Evolutionary conservation across 2,329 filamentous ascomycete species (phyloP), one percentile per base, ranked within the genome.

Genomic region (Allantophomopsis lycopodina): DNA sequence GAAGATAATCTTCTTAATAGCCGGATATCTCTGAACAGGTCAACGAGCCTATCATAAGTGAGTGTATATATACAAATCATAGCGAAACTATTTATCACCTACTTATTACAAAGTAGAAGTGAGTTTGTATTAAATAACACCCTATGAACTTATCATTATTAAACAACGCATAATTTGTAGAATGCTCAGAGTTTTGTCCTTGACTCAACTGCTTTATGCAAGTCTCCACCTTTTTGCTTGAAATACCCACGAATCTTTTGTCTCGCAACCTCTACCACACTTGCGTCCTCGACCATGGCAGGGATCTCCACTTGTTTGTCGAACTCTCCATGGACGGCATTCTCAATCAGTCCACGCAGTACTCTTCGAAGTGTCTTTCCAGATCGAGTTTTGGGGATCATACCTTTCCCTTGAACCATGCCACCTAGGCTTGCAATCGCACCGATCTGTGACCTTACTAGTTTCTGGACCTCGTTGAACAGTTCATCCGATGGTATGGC

Each of bases 361-460:
- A 94, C 85, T 17, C 88, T 68, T 3, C 88, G 69, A 43, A 95
- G 60, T 4, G 86, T 94, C 70, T 95, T 96, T 20, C 89, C 89
- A n/a, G 80, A 86, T 20, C 88, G 64, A 13, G 89, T 95, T 65
- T 88, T 88, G 5, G 89, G 88, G 39, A 95, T 94, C 70, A 94
- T 88, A 13, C 79, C 79, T 48, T 76, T 77, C 32, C 84, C 84
- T 47, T 86, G 83, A 39, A 94, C 82, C 52, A 94, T 81, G 2
- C 88, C 88, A 7, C 86, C 86, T 0, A 96, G 68, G 2, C 76
- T 75, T 2, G 89, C 88, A 46, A 96, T 94, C 16, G 83, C 76
- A 6, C 88, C 88, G 40, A 96, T 91, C 52, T 93, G 83, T 28
- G 70, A 67, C 18, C 87, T 77, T 3, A 95, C 79, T 3, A 79